phyloP scores from a whole-genome alignment of 257 asterid genomes.

The Thymus quinquecostatus region DNA sequence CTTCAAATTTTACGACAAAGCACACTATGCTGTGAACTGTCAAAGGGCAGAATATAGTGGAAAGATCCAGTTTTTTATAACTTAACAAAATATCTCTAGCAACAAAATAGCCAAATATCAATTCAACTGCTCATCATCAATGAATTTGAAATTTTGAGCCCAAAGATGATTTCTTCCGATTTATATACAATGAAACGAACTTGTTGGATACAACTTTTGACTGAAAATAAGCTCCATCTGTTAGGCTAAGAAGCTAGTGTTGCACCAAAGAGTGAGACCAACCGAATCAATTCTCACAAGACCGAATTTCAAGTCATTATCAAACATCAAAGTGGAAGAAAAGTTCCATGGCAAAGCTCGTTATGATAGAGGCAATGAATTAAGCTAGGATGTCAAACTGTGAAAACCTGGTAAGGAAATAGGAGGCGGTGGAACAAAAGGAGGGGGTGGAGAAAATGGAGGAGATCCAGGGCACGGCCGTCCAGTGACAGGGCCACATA shows the following conservation, averaged over 20 bases:
- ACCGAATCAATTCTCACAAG: neutral
- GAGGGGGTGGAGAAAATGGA: constrained; percentile 99
- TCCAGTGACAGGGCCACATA: constrained; percentile 98
- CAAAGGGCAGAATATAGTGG: constrained; percentile 1
- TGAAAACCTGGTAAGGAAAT: constrained; percentile 68
- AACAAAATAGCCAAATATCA: neutral
- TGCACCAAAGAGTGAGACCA: neutral
- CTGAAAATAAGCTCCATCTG: neutral
- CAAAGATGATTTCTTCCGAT: neutral
- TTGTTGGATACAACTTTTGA: neutral
- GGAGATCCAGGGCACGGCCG: constrained; percentile 99
- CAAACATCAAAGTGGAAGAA: neutral
- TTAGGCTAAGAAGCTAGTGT: neutral
- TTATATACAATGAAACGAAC: neutral
- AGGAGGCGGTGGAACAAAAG: constrained; percentile 93
- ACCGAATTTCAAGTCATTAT: neutral
- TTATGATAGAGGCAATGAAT: neutral
- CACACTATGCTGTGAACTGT: neutral
- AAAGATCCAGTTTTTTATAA: neutral
- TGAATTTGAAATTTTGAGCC: neutral
- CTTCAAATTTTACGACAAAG: neutral
- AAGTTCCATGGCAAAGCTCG: neutral
- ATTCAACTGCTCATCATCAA: neutral
- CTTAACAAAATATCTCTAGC: constrained; percentile 10
- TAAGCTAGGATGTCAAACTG: neutral